Evolutionary conservation across 257 asterid species (phyloP).

Genomic region (Dorcoceras hygrometricum): DNA sequence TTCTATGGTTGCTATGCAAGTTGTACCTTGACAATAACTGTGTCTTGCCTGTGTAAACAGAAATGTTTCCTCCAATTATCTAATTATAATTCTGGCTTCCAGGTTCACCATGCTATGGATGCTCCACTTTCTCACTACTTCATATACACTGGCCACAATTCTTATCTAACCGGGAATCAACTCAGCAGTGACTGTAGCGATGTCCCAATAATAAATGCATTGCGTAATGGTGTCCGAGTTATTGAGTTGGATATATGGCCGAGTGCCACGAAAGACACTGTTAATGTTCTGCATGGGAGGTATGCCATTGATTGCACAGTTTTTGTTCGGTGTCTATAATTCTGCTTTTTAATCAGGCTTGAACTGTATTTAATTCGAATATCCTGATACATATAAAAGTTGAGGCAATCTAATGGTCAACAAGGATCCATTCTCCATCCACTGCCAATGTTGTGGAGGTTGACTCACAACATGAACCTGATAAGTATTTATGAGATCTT

Average conservation of each 20-base stretch:
- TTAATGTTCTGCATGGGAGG: slow-evolving; percentile 78
- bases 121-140: slow-evolving; percentile 74
- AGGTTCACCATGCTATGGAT: slow-evolving; percentile 76
- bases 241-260: slow-evolving; percentile 86
- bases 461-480: neutral
- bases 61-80: slow-evolving; percentile 5
- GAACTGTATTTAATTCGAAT: neutral
- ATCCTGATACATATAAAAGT: neutral
- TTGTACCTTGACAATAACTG: neutral
- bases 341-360: neutral
- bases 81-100: slow-evolving; percentile 24
- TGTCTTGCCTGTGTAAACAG: neutral
- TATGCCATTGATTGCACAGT: slow-evolving; percentile 21
- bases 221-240: slow-evolving; percentile 58
- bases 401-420: neutral
- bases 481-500: neutral
- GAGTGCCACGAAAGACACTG: slow-evolving; percentile 55
- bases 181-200: slow-evolving; percentile 72
- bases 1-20: neutral
- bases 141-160: slow-evolving; percentile 71
- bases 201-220: slow-evolving; percentile 52
- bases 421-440: neutral
- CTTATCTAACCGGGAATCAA: slow-evolving; percentile 81
- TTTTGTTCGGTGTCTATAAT: neutral
- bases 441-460: neutral